These are phyloP conservation scores for Malassezia furfur DNA, from an alignment of 1,284 basidiomycete genomes.

Conservation along the genomic window DNA sequence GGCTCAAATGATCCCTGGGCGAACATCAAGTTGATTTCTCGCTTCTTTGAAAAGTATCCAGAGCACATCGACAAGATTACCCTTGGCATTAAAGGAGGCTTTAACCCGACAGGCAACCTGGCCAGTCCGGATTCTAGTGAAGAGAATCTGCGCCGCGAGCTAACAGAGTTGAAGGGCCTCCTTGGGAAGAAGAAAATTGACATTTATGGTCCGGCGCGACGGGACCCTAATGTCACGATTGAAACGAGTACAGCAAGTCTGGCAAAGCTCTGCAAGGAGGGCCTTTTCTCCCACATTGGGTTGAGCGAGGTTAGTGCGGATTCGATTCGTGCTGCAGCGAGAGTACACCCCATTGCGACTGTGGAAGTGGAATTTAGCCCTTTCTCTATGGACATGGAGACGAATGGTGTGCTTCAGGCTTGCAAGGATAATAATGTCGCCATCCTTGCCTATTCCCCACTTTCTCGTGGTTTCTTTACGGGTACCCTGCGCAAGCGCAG, in stretches of 20 bases:
- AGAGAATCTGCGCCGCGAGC: slow-evolving; percentile 22
- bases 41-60: slow-evolving; percentile 55
- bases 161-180: slow-evolving; percentile 20
- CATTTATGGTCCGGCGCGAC: slow-evolving; percentile 31
- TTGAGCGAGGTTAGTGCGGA: slow-evolving; percentile 33
- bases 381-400: slow-evolving; percentile 53
- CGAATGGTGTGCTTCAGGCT: slow-evolving; percentile 48
- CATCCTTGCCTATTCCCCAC: slow-evolving; percentile 56
- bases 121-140: slow-evolving; percentile 18
- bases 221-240: slow-evolving; percentile 16
- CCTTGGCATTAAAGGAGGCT: slow-evolving; percentile 54
- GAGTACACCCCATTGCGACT: slow-evolving; percentile 51
- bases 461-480: slow-evolving; percentile 54
- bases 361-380: slow-evolving; percentile 61
- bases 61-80: slow-evolving; percentile 55
- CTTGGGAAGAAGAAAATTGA: slow-evolving; percentile 33
- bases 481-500: slow-evolving; percentile 52
- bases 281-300: slow-evolving; percentile 34
- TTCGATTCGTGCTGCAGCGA: slow-evolving; percentile 27
- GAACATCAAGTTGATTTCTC: slow-evolving; percentile 51
- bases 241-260: slow-evolving; percentile 31
- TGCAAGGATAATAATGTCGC: slow-evolving; percentile 53
- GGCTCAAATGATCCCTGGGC: slow-evolving; percentile 46
- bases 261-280: slow-evolving; percentile 18
- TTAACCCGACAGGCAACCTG: slow-evolving; percentile 17